Evolutionary conservation across 1,284 basidiomycete species (phyloP), one percentile per base, ranked within the genome.

Genomic region (Tetrapyrgos nigripes): DNA sequence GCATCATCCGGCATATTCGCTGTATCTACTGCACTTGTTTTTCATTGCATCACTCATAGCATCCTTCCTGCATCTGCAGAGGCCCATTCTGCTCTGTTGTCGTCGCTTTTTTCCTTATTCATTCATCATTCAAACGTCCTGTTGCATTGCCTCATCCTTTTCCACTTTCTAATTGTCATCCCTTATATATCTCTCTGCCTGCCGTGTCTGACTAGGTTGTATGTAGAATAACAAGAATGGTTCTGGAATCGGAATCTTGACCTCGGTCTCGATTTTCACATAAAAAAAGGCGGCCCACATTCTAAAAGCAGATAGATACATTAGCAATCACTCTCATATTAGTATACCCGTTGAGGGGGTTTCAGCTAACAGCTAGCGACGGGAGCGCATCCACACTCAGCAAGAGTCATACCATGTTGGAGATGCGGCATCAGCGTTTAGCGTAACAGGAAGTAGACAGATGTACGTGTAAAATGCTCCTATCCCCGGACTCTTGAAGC

Each of bases 141-240:
- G 17, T 50, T 31, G 48, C 48, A 50, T 29, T 50, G 48, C 37
- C 37, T 40, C 37, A 17, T 40, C 4, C 24, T 48, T 24, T 48
- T 31, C 27, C 27, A 14, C 46, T 48, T n/a, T 48, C 46, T 24
- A 48, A n/a, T 6, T 27, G n/a, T 47, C 6, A 10, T 50, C 23
- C 26, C 48, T 24, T 31, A 28, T 28, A 31, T 49, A 50, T 50
- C 48, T 21, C 19, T 50, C 6, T 31, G 10, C 19, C 26, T 21
- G 24, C n/a, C 19, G 48, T 50, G 48, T 50, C 23, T 50, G 48
- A 50, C 23, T 50, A 50, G 48, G 48, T 31, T 50, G 48, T 50
- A 50, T 27, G 48, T 50, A 50, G 48, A 19, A 29, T 19, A 29
- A 28, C 14, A 4, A 50, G 19, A 40, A 40, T 17, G 19, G 17